phyloP scores from a whole-genome alignment of 257 asterid genomes.

The Linderniella brevidens region DNA sequence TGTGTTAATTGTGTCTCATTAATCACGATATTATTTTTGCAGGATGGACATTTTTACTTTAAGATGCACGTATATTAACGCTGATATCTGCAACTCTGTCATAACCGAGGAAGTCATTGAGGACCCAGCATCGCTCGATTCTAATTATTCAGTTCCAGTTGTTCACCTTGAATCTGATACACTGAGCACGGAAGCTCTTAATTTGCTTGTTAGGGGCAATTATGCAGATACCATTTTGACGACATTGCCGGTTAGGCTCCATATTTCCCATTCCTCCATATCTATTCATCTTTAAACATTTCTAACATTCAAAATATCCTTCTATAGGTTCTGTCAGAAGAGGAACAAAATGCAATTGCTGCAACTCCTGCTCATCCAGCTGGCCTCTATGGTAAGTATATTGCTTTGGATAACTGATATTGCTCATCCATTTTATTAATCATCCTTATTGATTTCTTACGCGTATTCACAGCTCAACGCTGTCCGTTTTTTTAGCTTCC shows the following conservation, averaged over 20 bases:
- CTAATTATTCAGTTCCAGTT: constrained; percentile 37
- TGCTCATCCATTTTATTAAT: not conserved
- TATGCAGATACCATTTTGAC: constrained; percentile 59
- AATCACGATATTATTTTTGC: constrained; percentile 11
- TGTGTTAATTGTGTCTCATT: too few species aligned
- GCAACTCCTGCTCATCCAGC: constrained; percentile 96
- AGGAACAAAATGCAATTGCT: constrained; percentile 69
- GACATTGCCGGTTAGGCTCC: constrained; percentile 48
- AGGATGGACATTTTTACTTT: constrained; percentile 32
- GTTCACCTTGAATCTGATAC: constrained; percentile 44
- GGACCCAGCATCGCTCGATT: constrained; percentile 21
- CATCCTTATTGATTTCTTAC: too few species aligned
- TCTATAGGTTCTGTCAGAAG: constrained; percentile 60
- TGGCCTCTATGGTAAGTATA: constrained; percentile 61
- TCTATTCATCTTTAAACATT: constrained; percentile 4
- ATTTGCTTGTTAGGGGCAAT: constrained; percentile 40
- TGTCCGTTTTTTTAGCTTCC: too few species aligned
- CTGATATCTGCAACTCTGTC: constrained; percentile 37
- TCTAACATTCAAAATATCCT: constrained; percentile 7
- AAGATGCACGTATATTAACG: constrained; percentile 45
- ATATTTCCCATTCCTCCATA: constrained; percentile 6
- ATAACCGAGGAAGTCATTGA: constrained; percentile 31
- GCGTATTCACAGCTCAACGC: too few species aligned
- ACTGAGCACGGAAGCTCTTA: constrained; percentile 49
- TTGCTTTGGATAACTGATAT: not conserved